Conservation (phyloP, 1,284 basidiomycete genomes). For the Cutaneotrichosporon mucoides region DNA sequence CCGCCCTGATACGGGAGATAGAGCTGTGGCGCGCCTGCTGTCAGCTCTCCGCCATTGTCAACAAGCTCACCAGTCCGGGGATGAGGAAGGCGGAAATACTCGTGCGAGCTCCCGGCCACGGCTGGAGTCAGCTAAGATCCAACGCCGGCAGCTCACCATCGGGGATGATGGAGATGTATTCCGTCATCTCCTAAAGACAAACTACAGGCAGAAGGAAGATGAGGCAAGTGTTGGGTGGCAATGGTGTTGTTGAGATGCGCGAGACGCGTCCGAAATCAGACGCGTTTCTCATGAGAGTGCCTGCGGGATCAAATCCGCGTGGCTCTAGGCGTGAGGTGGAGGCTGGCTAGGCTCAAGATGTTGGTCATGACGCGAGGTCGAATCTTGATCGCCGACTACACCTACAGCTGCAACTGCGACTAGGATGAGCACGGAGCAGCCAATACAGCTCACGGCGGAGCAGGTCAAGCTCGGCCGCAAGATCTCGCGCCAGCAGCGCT, state of each 20-base stretch:
- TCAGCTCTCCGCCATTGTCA: conserved; percentile 1
- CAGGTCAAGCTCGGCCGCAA: conserved; percentile 11
- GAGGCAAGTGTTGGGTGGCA: neutral
- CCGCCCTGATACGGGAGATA: conserved; percentile 28
- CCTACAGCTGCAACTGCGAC: too few species aligned
- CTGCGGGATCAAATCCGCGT: conserved; percentile 3
- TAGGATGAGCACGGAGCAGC: neutral
- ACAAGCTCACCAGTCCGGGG: conserved; percentile 38
- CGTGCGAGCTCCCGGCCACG: conserved; percentile 26
- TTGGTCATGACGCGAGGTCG: neutral
- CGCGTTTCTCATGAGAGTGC: conserved; percentile 10
- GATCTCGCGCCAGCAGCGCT: conserved; percentile 6
- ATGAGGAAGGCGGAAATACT: conserved; percentile 42
- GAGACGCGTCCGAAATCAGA: conserved; percentile 8
- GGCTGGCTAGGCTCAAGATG: neutral
- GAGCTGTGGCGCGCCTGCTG: conserved; percentile 36
- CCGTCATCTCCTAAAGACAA: conserved; percentile 13
- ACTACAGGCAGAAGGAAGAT: neutral
- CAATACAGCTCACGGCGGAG: conserved; percentile 6
- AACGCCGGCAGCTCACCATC: conserved; percentile 18
- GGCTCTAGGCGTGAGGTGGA: neutral
- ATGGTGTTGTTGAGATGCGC: too few species aligned
- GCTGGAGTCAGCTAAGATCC: conserved; percentile 20
- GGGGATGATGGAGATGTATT: conserved; percentile 29
- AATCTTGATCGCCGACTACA: neutral